These are phyloP conservation scores for Coccomyxa sp. DNA, from an alignment of 139 green algal genomes.

Conservation along the genomic window DNA sequence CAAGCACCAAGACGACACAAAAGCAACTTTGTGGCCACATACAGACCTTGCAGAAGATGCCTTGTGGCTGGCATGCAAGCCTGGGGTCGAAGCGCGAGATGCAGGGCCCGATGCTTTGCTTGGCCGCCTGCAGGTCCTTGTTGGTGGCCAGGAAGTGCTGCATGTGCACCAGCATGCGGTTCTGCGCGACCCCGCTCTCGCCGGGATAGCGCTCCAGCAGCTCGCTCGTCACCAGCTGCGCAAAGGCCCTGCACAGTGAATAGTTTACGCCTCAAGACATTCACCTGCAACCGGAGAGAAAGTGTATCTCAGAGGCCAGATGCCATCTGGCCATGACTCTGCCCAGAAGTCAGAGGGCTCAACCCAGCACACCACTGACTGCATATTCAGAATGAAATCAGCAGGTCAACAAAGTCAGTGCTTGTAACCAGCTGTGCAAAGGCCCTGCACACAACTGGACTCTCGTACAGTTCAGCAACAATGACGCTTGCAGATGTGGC, in stretches of 20 bases:
- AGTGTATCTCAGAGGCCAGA: too few relatives aligned
- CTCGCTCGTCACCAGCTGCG: constrained; percentile 30
- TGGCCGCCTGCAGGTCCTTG: constrained; percentile 26
- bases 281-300: too few relatives aligned
- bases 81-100: constrained; percentile 23
- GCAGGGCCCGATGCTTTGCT: not conserved
- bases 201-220: constrained; percentile 32
- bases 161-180: not conserved
- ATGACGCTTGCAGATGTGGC: too few relatives aligned
- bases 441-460: not conserved
- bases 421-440: not conserved
- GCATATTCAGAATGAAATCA: not conserved
- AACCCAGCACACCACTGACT: not conserved
- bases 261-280: constrained; percentile 3
- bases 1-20: too few relatives aligned
- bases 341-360: not conserved
- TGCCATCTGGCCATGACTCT: not conserved
- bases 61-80: constrained; percentile 5
- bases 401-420: not conserved
- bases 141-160: constrained; percentile 34
- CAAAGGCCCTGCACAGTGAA: constrained; percentile 25
- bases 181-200: not conserved
- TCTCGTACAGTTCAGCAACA: not conserved
- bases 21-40: too few relatives aligned
- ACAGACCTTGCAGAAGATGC: constrained; percentile 22